Base-by-base conservation (phyloP, 495 filamentous ascomycete species). In the Daldinia decipiens region DNA sequence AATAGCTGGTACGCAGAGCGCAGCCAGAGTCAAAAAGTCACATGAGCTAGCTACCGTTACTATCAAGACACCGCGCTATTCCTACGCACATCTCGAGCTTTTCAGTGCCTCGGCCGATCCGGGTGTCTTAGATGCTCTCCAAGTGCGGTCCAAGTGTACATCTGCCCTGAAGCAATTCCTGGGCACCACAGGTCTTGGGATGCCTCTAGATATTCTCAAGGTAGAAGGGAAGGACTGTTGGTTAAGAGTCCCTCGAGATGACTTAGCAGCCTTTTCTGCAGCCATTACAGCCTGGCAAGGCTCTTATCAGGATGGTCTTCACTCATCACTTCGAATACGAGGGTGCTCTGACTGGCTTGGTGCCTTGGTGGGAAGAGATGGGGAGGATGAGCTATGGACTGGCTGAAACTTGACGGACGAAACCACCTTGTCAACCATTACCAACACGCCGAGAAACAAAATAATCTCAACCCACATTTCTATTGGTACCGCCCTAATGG, bases 161-260 rank as follows among this genome's bases (percentile, higher is more conserved):
- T 78, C 90, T 31, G 91, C 93, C 0, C 82, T 97, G 1, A 85
- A 84, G 8, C 91, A 94, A 74, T 97, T 92, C 80, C 87, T 97
- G 19, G 95, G 95, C 8, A 73, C 91, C 32, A 87, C 87, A 2
- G 95, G 95, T 34, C 83, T 90, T 5, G 87, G 90, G 1, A 93
- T 97, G 21, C 82, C 90, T 0, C 79, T 97, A 65, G 95, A 98
- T 72, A 90, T 97, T 34, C 82, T 98, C 7, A 88, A 91, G 47
- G 79, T 91, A 4, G 79, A 85, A 7, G 83, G 77, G 1, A 67
- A 76, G 27, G 81, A 87, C 13, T 85, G 85, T 34, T 97, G 92
- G 92, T 81, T 97, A 32, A 87, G 95, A 17, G 80, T 97, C 1
- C 92, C 94, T 0, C 76, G 86, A 45, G 84, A 87, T 59, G 93